Percentiles rank a stretch among this genome's conserved stretches.
These are phyloP conservation scores for Kwoniella bestiolae DNA, from an alignment of 768 basidiomycete genomes.

Conservation along the genomic window DNA sequence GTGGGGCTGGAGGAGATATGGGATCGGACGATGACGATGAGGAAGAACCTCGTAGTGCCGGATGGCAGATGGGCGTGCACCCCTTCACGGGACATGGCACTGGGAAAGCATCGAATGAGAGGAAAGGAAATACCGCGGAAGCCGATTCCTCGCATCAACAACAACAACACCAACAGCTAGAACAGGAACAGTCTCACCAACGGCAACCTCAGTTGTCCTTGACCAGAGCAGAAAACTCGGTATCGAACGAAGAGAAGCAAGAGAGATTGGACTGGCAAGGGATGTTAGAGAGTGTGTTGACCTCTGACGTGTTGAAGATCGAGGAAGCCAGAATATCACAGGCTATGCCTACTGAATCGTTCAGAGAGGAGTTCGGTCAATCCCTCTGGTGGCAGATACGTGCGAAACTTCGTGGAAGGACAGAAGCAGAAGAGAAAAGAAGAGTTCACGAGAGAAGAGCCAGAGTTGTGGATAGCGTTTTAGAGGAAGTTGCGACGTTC, in stretches of 20 bases:
- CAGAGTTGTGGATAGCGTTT: slow-evolving; percentile 76
- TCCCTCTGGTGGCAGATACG: slow-evolving; percentile 84
- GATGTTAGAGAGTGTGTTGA: slow-evolving; percentile 88
- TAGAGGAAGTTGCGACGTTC: slow-evolving; percentile 82
- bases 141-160: neutral
- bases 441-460: slow-evolving; percentile 81
- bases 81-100: neutral
- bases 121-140: too few relatives aligned
- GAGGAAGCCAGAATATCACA: slow-evolving; percentile 92
- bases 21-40: slow-evolving; percentile 24
- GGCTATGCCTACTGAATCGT: slow-evolving; percentile 68
- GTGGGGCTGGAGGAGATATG: neutral
- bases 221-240: slow-evolving; percentile 3
- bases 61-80: slow-evolving; percentile 14
- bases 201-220: slow-evolving; percentile 6
- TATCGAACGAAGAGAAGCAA: slow-evolving; percentile 23
- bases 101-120: neutral
- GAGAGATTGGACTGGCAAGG: slow-evolving; percentile 94
- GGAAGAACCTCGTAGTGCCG: slow-evolving; percentile 11
- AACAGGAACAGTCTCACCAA: neutral
- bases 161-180: neutral
- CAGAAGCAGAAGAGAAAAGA: slow-evolving; percentile 79
- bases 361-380: slow-evolving; percentile 53
- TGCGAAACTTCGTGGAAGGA: slow-evolving; percentile 78
- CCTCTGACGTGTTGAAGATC: slow-evolving; percentile 90